phyloP scores from a whole-genome alignment of 2,329 filamentous ascomycete species.

The Fusarium buxicola region DNA sequence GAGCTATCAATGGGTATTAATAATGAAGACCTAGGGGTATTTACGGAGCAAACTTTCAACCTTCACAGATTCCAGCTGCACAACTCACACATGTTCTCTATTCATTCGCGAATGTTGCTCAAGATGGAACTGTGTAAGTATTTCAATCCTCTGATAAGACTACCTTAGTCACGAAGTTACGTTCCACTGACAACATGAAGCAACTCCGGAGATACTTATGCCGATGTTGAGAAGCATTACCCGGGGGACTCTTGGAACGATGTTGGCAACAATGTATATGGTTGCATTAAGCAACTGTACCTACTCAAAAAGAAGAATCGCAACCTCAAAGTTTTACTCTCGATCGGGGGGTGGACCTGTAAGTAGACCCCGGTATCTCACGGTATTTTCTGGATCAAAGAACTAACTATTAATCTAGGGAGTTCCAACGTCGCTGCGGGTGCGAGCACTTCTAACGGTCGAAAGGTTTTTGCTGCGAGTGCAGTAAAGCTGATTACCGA shows the following conservation, averaged over 20 bases:
- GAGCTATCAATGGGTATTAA: slow-evolving; percentile 1
- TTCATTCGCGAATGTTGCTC: slow-evolving; percentile 60
- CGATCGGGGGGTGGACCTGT: too few relatives aligned
- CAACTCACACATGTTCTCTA: slow-evolving; percentile 81
- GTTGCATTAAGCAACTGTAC: slow-evolving; percentile 81
- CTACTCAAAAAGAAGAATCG: slow-evolving; percentile 81
- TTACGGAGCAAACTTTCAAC: slow-evolving; percentile 79
- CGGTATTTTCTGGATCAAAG: too few relatives aligned
- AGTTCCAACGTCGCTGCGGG: slow-evolving; percentile 64
- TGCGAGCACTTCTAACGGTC: slow-evolving; percentile 69
- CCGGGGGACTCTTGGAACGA: slow-evolving; percentile 70
- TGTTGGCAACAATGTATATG: slow-evolving; percentile 74
- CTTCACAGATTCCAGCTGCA: slow-evolving; percentile 73
- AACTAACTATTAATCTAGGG: slow-evolving; percentile 53
- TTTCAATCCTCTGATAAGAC: accelerated
- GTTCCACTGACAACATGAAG: slow-evolving; percentile 14
- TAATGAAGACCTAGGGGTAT: slow-evolving; percentile 65
- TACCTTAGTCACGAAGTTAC: too few relatives aligned
- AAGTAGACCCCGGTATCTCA: too few relatives aligned
- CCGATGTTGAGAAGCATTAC: slow-evolving; percentile 75
- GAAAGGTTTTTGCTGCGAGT: slow-evolving; percentile 73
- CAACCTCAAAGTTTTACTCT: slow-evolving; percentile 71
- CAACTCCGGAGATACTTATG: slow-evolving; percentile 50
- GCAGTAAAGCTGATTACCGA: slow-evolving; percentile 78
- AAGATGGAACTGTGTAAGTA: slow-evolving; percentile 61